Base-by-base conservation (phyloP, 2,329 filamentous ascomycete genomes). In the Reticulascus tulasneorum region DNA sequence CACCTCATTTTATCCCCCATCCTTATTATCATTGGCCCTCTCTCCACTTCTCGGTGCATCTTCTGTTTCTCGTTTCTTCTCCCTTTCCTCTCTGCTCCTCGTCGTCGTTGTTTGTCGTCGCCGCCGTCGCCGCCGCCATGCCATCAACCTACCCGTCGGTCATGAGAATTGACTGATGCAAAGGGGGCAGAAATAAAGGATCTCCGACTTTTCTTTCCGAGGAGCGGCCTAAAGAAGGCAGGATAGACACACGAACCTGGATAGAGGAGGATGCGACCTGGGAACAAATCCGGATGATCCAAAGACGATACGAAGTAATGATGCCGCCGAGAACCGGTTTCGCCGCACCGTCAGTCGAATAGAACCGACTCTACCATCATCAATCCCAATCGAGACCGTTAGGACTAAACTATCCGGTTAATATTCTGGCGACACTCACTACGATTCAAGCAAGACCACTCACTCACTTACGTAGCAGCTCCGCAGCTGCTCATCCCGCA, bases 401-500 rank as follows among this genome's bases (percentile, higher is more conserved):
- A n/a, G n/a, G n/a, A n/a, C n/a, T n/a, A n/a, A n/a, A n/a, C n/a
- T n/a, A n/a, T n/a, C n/a, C n/a, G n/a, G n/a, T n/a, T n/a, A n/a
- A n/a, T n/a, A n/a, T n/a, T n/a, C n/a, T n/a, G n/a, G n/a, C n/a
- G n/a, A 28, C 29, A 32, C 16, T 33, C 26, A 11, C 21, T 39
- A 21, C 26, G 33, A 25, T 33, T 13, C 28, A 30, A 21, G 28
- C 20, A 13, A 18, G n/a, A 15, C 15, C 15, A 17, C n/a, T 12
- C 17, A 17, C 18, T 16, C 26, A 6, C 12, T 6, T 10, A 18
- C 16, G 16, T 30, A 21, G 13, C 9, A 29, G 21, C 28, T 18
- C 20, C 28, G 28, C 28, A 16, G 28, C n/a, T n/a, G n/a, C n/a
- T n/a, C 42, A 38, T 35, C 60, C 63, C 56, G 55, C 61, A 59